A percentile compares a stretch with the other conserved stretches of the same genome.
Conservation (phyloP, 768 basidiomycete species). For the Leccinum broughii region DNA sequence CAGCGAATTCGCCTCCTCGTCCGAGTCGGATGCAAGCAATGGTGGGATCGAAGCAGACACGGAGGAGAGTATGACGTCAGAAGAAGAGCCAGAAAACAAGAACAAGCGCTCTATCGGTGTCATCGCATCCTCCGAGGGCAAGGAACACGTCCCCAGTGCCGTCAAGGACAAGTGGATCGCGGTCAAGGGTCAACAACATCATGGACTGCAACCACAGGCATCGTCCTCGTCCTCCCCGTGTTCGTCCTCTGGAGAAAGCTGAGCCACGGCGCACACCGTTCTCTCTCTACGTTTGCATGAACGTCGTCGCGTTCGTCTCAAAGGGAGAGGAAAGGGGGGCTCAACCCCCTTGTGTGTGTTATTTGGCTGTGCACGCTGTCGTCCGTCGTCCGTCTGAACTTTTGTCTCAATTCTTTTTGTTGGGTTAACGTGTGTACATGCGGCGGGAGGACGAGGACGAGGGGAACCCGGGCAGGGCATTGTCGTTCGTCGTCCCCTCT, state of each 20-base stretch:
- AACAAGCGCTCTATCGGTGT: slow-evolving; percentile 11
- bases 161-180: slow-evolving; percentile 76
- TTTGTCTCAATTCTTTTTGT: slow-evolving; percentile 4
- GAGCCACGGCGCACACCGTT: not conserved
- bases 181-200: slow-evolving; percentile 51
- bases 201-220: slow-evolving; percentile 6
- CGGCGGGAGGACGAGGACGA: not conserved
- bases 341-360: not conserved
- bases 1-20: slow-evolving; percentile 45
- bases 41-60: slow-evolving; percentile 69
- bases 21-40: slow-evolving; percentile 60
- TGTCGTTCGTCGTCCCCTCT: not conserved
- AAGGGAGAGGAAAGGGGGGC: not conserved
- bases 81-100: slow-evolving; percentile 57
- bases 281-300: not conserved
- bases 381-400: slow-evolving; percentile 14
- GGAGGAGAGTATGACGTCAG: slow-evolving; percentile 75
- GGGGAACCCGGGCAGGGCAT: not conserved
- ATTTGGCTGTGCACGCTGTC: not conserved
- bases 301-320: not conserved
- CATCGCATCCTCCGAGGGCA: slow-evolving; percentile 13
- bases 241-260: slow-evolving; percentile 14
- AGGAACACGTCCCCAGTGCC: slow-evolving; percentile 22
- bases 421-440: not conserved
- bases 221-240: slow-evolving; percentile 1